A percentile compares a stretch with the other conserved stretches of the same genome.
Evolutionary conservation across 371 early-diverging fungal genomes (phyloP).

Genomic region (Mycotypha africana): DNA sequence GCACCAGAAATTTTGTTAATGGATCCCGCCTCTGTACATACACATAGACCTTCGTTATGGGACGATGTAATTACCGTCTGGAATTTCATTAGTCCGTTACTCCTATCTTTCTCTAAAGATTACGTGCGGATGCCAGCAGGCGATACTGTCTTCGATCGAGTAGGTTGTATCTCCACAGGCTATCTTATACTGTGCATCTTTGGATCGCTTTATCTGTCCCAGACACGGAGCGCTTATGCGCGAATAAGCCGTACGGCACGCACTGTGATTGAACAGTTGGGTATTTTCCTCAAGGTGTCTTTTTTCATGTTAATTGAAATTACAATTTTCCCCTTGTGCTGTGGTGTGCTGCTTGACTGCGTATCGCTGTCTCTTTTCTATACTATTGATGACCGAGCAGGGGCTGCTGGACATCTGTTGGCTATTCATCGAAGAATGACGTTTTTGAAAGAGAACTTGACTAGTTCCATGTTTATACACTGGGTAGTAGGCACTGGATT

Average conservation of each 20-base stretch:
- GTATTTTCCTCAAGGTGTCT: slow-evolving; percentile 54
- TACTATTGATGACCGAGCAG: slow-evolving; percentile 45
- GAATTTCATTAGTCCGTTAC: not conserved
- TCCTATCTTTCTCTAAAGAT: not conserved
- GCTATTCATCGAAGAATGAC: slow-evolving; percentile 2
- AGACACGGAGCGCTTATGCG: not conserved
- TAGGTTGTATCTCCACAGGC: slow-evolving; percentile 24
- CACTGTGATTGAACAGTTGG: slow-evolving; percentile 40
- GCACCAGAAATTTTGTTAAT: too few relatives aligned
- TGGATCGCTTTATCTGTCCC: slow-evolving; percentile 25
- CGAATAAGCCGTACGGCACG: slow-evolving; percentile 29
- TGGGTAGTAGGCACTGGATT: slow-evolving; percentile 88
- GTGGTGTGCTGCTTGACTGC: slow-evolving; percentile 74
- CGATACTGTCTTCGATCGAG: slow-evolving; percentile 16
- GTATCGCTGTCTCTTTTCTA: slow-evolving; percentile 68
- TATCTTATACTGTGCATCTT: slow-evolving; percentile 22
- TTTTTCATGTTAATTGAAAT: slow-evolving; percentile 83
- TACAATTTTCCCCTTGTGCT: slow-evolving; percentile 74
- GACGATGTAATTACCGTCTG: not conserved
- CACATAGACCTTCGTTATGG: not conserved
- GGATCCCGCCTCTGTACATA: too few relatives aligned
- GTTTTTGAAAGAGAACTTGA: slow-evolving; percentile 51
- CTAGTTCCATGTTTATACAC: slow-evolving; percentile 70
- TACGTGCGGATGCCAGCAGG: not conserved
- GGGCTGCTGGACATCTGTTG: slow-evolving; percentile 1